These are phyloP conservation scores for Phaffomyces thermotolerans DNA, from an alignment of 805 yeast genomes.

Conservation along the genomic window DNA sequence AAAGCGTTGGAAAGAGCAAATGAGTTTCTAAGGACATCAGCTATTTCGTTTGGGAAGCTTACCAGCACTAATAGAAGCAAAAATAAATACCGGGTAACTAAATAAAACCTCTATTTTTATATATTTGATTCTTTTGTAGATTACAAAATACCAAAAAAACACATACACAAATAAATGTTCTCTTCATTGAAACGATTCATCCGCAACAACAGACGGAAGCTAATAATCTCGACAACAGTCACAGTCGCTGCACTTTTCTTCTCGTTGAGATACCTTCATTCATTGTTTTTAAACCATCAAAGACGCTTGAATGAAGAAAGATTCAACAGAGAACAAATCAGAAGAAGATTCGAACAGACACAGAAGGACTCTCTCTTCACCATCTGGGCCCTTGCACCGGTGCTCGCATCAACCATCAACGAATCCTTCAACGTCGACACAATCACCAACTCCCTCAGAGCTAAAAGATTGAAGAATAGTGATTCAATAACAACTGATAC, in stretches of 20 bases:
- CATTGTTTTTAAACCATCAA: slow-evolving; percentile 43
- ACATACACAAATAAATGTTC: too few relatives aligned
- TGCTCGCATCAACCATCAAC: slow-evolving; percentile 57
- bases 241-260: slow-evolving; percentile 36
- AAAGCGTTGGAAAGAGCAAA: slow-evolving; percentile 37
- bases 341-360: slow-evolving; percentile 81
- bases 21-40: slow-evolving; percentile 30
- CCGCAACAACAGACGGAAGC: slow-evolving; percentile 37
- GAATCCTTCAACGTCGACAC: slow-evolving; percentile 62
- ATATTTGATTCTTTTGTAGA: too few relatives aligned
- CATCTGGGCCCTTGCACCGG: slow-evolving; percentile 73
- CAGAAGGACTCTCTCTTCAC: slow-evolving; percentile 87
- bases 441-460: slow-evolving; percentile 62
- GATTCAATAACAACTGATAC: slow-evolving; percentile 1
- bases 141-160: too few relatives aligned
- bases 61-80: too few relatives aligned
- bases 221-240: slow-evolving; percentile 17
- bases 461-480: slow-evolving; percentile 39
- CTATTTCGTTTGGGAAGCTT: too few relatives aligned
- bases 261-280: slow-evolving; percentile 34
- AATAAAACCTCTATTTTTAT: too few relatives aligned
- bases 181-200: slow-evolving; percentile 24
- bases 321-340: slow-evolving; percentile 59
- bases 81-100: not conserved
- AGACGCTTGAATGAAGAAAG: slow-evolving; percentile 47